Evolutionary conservation across 2,329 filamentous ascomycete species (phyloP), one percentile per base, ranked within the genome.

Genomic region (Pseudocercospora eumusae): DNA sequence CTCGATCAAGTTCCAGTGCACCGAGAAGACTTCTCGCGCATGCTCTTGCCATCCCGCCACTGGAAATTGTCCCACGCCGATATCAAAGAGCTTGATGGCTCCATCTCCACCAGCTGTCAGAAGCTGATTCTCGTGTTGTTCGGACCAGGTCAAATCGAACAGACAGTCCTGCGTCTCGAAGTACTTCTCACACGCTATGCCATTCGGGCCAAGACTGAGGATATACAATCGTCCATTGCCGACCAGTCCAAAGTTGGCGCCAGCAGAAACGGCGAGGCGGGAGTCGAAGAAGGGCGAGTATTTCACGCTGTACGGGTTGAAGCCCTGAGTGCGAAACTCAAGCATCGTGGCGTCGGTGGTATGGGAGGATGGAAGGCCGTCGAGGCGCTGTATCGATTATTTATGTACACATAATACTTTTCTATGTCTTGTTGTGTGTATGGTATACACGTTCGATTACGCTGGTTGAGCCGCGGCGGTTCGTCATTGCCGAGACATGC

Each of bases 271-370:
- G 61, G 93, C 93, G 67, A 99, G 87, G 66, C 93, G 88, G 68
- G 91, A 95, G 80, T 98, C 95, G 81, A 96, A 96, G 81, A 97
- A 99, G 6, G 95, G 95, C 60, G 93, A 98, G 83, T 98, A 99
- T 79, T 97, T 96, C 78, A 97, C 92, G 69, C 91, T 91, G 79
- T 96, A 97, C 72, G 93, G 93, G 77, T 98, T 96, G 84, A 87
- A 98, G 72, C 95, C 95, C 75, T 91, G 85, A 21, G 95, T 98
- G 67, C 91, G 89, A 80, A 91, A 98, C 79, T 97, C 92, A 71
- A 98, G 88, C 92, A 98, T 97, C 58, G 66, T 80, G 71, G 57
- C 20, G 21, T 18, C 23, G 20, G 25, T 53, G 49, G n/a, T 18
- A 21, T 25, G 3, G 13, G 18, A 25, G 49, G 6, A 21, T 25